A percentile compares a stretch with the other conserved stretches of the same genome.
These are phyloP conservation scores for Bocquillonia castaneifolia DNA, from an alignment of 441 rosid genomes.

Conservation along the genomic window DNA sequence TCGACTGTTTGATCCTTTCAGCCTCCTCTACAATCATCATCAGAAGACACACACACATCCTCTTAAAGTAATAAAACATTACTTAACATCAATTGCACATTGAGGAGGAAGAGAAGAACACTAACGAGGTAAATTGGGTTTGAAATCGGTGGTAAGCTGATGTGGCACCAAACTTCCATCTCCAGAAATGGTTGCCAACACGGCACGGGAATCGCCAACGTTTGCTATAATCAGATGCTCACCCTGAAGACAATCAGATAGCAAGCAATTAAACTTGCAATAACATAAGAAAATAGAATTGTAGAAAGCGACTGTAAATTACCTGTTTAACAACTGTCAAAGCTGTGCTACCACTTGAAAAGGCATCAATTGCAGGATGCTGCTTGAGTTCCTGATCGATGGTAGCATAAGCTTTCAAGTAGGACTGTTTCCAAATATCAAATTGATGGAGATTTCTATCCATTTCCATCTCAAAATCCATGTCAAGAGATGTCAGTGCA, in stretches of 20 bases:
- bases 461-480: conserved; percentile 27
- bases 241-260: conserved; percentile 30
- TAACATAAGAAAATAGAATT: neutral
- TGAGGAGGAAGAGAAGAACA: neutral
- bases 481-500: conserved; percentile 35
- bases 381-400: conserved; percentile 67
- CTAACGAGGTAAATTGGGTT: conserved; percentile 74
- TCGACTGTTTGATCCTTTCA: conserved; percentile 57
- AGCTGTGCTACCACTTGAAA: conserved; percentile 71
- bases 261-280: neutral
- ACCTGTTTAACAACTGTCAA: conserved; percentile 75
- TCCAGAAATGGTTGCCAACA: conserved; percentile 57
- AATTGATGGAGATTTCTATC: conserved; percentile 34
- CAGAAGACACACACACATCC: neutral
- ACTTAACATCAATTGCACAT: neutral
- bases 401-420: conserved; percentile 56
- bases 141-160: conserved; percentile 79
- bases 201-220: conserved; percentile 86
- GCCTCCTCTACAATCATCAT: conserved; percentile 61
- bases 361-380: conserved; percentile 54
- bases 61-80: too few relatives aligned
- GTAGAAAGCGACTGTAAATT: neutral
- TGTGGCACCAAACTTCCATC: conserved; percentile 54
- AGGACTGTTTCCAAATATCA: conserved; percentile 72
- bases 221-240: conserved; percentile 65